These are phyloP conservation scores for Populus alba DNA, from an alignment of 345 rosid species.

Conservation along the genomic window DNA sequence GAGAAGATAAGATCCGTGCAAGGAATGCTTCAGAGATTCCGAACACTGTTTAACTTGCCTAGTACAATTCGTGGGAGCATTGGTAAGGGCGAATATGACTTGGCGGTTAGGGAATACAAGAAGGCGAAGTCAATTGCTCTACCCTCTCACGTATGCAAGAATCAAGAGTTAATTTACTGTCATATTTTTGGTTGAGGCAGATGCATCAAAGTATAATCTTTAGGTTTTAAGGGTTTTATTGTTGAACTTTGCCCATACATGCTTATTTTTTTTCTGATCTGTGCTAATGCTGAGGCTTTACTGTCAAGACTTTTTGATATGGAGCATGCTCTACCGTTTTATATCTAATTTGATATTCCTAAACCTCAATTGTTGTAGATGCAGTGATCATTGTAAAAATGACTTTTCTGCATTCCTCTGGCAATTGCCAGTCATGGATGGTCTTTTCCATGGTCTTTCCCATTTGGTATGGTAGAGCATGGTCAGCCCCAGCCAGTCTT, in stretches of 20 bases:
- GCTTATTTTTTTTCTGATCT: background rate
- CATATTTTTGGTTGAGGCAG: background rate
- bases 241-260: background rate
- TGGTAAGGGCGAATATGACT: slow-evolving; percentile 92
- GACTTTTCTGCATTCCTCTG: background rate
- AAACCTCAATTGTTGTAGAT: background rate
- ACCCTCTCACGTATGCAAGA: slow-evolving; percentile 80
- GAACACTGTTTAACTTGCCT: slow-evolving; percentile 90
- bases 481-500: background rate
- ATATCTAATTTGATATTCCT: background rate
- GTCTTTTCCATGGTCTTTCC: background rate
- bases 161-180: slow-evolving; percentile 5
- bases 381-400: background rate
- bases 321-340: background rate
- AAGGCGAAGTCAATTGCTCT: slow-evolving; percentile 96
- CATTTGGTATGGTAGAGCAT: background rate
- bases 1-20: slow-evolving; percentile 98
- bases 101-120: slow-evolving; percentile 97
- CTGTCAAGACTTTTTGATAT: background rate
- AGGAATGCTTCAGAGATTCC: slow-evolving; percentile 97
- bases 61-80: slow-evolving; percentile 91
- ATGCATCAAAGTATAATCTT: slow-evolving; percentile 1
- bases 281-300: background rate
- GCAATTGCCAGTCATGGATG: background rate
- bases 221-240: background rate